Evolutionary conservation across 129 eudicot genomes (phyloP), one percentile per base, ranked within the genome.

Genomic region (Helianthus tuberosus): DNA sequence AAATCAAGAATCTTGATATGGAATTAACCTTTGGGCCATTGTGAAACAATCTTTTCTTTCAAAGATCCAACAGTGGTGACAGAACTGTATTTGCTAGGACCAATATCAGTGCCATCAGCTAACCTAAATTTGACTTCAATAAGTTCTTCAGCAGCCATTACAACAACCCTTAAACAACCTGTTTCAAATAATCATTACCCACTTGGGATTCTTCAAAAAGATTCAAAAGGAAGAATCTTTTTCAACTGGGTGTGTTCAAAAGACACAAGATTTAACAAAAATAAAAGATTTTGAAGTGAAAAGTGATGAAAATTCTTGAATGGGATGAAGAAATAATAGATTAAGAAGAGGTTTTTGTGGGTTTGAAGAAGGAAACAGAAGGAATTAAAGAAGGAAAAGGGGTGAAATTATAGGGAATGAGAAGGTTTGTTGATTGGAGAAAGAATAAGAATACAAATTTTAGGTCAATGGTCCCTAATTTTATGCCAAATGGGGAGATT

Each of bases 61-160:
- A 60, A 6, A 29, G 66, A 27, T 60, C 43, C 66, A 60, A 60
- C 66, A 60, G 66, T 60, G 2, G 66, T 60, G 17, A 60, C 43
- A 60, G 66, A 32, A 60, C 43, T 60, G 43, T 60, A 60, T 29
- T 60, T 60, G n/a, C 5, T 29, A 44, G 66, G 66, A 5, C 66
- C 66, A 60, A 60, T 60, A 60, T 60, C 66, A 60, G 66, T 60
- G 43, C 66, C 66, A 60, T 60, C 66, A 60, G 66, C 66, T 32
- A 60, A 60, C 66, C 66, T 60, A 60, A 60, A 60, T 3, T 29
- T 60, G 43, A 60, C 66, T 60, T 60, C 66, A 60, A 60, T 60
- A n/a, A 60, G 66, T 60, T 60, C 66, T 60, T 60, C 66, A 60
- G 41, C 1, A 0, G 66, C 66, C 66, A 60, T 60, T 12, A 29